Conservation (phyloP, 208 protist genomes). For the Leptomonas seymouri region DNA sequence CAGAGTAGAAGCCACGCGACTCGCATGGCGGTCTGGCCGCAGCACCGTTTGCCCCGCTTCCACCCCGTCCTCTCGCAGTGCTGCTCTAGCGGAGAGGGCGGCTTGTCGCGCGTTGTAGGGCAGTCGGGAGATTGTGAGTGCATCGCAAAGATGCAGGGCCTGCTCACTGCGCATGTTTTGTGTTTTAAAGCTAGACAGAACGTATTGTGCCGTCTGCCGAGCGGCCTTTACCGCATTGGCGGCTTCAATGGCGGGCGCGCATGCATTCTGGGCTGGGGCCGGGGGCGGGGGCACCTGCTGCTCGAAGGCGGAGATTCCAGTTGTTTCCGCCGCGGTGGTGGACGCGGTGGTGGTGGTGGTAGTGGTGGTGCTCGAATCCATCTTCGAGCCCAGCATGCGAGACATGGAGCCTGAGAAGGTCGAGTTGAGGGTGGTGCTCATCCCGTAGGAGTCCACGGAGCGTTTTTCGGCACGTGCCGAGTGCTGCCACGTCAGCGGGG, state of each 20-base stretch:
- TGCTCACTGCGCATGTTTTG: constrained; percentile 19
- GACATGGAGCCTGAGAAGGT: constrained; percentile 8
- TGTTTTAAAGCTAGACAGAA: constrained; percentile 15
- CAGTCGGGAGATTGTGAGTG: constrained; percentile 14
- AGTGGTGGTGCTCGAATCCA: not conserved
- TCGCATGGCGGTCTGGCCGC: too few relatives aligned
- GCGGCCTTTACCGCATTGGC: constrained; percentile 14
- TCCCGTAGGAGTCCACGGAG: not conserved
- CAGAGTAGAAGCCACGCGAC: not conserved
- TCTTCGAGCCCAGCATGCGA: constrained; percentile 2
- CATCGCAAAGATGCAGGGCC: constrained; percentile 24
- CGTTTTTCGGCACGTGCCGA: not conserved
- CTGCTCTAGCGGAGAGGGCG: not conserved
- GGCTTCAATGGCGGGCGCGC: constrained; percentile 1
- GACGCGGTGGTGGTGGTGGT: not conserved
- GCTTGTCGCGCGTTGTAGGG: constrained; percentile 22
- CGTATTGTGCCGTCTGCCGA: constrained; percentile 25
- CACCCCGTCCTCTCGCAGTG: too few relatives aligned
- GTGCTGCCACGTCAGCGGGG: constrained; percentile 11
- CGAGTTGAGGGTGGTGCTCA: constrained; percentile 8
- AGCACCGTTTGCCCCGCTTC: too few relatives aligned
- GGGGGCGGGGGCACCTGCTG: not conserved
- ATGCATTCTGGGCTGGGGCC: not conserved
- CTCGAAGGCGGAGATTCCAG: not conserved
- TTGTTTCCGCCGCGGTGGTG: not conserved